phyloP scores from a whole-genome alignment of 164 flowering plant genomes.

The grape (Vitis vinifera) region DNA sequence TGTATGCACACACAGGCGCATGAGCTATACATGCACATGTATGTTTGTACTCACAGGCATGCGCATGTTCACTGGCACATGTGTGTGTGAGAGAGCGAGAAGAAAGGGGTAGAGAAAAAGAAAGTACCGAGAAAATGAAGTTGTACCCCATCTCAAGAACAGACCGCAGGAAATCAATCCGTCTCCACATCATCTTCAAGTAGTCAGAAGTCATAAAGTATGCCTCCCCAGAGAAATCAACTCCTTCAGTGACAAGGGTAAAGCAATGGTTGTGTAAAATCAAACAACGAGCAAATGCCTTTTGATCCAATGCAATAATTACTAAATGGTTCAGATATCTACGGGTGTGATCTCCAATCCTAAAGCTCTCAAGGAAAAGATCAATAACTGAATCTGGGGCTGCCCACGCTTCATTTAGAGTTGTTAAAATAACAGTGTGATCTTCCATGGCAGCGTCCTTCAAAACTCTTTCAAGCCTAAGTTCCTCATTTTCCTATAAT shows the following conservation, averaged over 20 bases:
- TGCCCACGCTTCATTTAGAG: conserved; percentile 89
- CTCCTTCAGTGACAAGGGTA: conserved; percentile 61
- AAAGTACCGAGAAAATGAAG: conserved; percentile 74
- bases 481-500: conserved; percentile 38
- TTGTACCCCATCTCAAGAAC: conserved; percentile 78
- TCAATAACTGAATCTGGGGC: conserved; percentile 61
- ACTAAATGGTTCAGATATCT: conserved; percentile 71
- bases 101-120: neutral
- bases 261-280: conserved; percentile 59
- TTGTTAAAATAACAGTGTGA: conserved; percentile 71
- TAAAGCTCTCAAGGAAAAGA: conserved; percentile 81
- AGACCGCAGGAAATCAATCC: conserved; percentile 62
- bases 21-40: too few relatives aligned
- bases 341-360: conserved; percentile 58
- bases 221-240: conserved; percentile 73
- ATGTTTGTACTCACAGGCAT: too few relatives aligned
- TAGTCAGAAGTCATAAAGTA: conserved; percentile 72
- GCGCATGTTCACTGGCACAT: too few relatives aligned
- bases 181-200: conserved; percentile 88
- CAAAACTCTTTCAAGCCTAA: conserved; percentile 50
- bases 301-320: conserved; percentile 66
- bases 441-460: conserved; percentile 58
- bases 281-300: conserved; percentile 65
- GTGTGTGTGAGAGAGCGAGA: too few relatives aligned
- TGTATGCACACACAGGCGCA: too few relatives aligned